Evolutionary conservation across 2,329 filamentous ascomycete genomes (phyloP), one percentile per base, ranked within the genome.

Genomic region (Sporothrix mexicana): DNA sequence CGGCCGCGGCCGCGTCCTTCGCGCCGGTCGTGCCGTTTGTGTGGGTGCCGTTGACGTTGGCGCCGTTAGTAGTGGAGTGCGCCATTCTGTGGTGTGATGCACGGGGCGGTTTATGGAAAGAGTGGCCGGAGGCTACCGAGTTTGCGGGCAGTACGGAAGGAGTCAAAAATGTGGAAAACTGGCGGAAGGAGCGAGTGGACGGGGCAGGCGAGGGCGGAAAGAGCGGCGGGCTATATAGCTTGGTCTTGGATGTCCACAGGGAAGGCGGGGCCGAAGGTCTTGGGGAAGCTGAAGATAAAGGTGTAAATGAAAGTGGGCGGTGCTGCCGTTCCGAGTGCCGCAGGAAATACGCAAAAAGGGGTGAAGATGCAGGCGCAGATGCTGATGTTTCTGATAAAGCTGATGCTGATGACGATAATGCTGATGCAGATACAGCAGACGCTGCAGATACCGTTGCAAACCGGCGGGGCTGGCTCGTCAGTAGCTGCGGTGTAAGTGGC

Each of bases 401-500:
- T 43, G 59, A 41, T 43, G 36, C 59, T 30, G 57, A 61, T 15
- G 25, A 17, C 25, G 57, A 15, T 15, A 20, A 53, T 53, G 59
- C 17, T 20, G 59, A n/a, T 45, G 59, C 57, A 30, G 30, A 61
- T 41, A 41, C 57, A 8, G 15, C 17, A 13, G 36, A 23, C 45
- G 6, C 36, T n/a, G 10, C n/a, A 13, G 59, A 45, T 45, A 64
- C 59, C 36, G 36, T 5, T 10, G 36, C 36, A 20, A n/a, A 13
- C 7, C 30, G 30, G 30, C 30, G 30, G 5, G 30, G 30, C 30
- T 36, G 30, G 30, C 30, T 6, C 36, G 59, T 45, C 23, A 36
- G 36, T 20, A 64, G 36, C 8, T 23, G 62, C 30, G 13, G 62
- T 49, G 62, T 66, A 66, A 66, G 43, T 49, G 62, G 43, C 41